Evolutionary conservation across 805 yeast genomes (phyloP).

Genomic region (Metschnikowia lunata): DNA sequence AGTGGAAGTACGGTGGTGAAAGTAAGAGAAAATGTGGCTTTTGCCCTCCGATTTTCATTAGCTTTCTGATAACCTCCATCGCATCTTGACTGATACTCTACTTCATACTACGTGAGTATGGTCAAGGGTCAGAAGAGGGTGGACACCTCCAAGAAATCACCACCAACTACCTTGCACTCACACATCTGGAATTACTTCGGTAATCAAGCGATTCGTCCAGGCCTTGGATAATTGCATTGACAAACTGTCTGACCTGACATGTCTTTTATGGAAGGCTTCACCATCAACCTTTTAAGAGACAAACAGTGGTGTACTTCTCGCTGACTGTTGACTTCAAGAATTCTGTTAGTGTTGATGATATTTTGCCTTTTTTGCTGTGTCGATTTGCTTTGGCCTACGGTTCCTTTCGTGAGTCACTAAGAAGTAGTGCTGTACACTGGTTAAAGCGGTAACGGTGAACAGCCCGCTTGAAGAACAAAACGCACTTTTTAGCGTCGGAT

Average conservation of each 20-base stretch:
- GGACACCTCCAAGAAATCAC: constrained; percentile 11
- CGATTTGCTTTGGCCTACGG: constrained; percentile 42
- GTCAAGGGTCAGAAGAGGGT: neutral
- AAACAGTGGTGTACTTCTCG: constrained; percentile 35
- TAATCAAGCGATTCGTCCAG: neutral
- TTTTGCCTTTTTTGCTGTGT: constrained; percentile 18
- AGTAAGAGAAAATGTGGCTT: too few relatives aligned
- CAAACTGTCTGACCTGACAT: neutral
- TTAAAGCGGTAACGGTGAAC: too few relatives aligned
- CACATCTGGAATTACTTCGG: constrained; percentile 15
- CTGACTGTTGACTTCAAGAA: constrained; percentile 22
- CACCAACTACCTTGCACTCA: constrained; percentile 17
- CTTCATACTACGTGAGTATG: constrained; percentile 13
- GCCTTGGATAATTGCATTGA: neutral
- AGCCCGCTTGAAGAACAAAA: too few relatives aligned
- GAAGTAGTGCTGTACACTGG: too few relatives aligned
- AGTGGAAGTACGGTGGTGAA: too few relatives aligned
- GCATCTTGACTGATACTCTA: constrained; percentile 10
- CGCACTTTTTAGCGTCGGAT: too few relatives aligned
- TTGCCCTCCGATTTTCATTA: too few relatives aligned
- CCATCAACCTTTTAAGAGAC: constrained; percentile 21
- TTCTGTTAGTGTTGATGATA: neutral
- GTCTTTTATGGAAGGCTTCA: neutral
- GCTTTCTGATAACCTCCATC: constrained; percentile 2
- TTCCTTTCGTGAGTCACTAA: too few relatives aligned